These are phyloP conservation scores for Collariella sp. DNA, from an alignment of 495 filamentous ascomycete genomes.

Conservation along the genomic window DNA sequence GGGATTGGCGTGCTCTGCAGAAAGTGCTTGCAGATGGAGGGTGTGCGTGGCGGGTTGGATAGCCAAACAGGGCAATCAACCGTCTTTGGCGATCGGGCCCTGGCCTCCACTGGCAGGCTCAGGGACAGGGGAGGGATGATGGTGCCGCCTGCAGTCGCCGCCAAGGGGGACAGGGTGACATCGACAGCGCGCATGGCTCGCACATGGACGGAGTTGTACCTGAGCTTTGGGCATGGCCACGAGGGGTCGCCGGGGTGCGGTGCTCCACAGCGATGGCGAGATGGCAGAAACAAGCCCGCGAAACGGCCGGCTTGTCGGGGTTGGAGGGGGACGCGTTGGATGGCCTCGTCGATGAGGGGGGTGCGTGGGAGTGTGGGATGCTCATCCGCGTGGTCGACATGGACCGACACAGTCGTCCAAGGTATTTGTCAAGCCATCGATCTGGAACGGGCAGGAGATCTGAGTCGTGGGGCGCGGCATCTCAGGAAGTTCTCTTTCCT, in stretches of 20 bases:
- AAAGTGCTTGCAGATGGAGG: slow-evolving; percentile 12
- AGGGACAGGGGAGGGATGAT: slow-evolving; percentile 11
- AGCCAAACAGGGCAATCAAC: slow-evolving; percentile 2
- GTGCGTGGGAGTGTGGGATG: too few relatives aligned
- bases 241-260: neutral
- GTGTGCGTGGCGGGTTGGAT: neutral
- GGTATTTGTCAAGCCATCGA: too few relatives aligned
- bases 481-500: too few relatives aligned
- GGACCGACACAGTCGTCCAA: too few relatives aligned
- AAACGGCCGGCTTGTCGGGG: neutral
- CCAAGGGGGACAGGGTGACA: slow-evolving; percentile 8
- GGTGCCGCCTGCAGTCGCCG: neutral
- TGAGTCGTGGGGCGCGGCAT: too few relatives aligned
- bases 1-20: slow-evolving; percentile 1
- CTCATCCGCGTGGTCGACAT: too few relatives aligned
- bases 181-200: slow-evolving; percentile 8
- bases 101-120: neutral
- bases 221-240: neutral
- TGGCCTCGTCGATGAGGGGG: neutral
- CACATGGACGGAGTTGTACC: slow-evolving; percentile 11
- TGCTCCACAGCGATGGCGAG: neutral
- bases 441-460: too few relatives aligned
- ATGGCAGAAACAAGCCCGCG: neutral
- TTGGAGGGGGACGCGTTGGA: neutral
- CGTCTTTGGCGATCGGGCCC: neutral